Base-by-base conservation (phyloP, 495 filamentous ascomycete genomes). In the Neurospora terricola region DNA sequence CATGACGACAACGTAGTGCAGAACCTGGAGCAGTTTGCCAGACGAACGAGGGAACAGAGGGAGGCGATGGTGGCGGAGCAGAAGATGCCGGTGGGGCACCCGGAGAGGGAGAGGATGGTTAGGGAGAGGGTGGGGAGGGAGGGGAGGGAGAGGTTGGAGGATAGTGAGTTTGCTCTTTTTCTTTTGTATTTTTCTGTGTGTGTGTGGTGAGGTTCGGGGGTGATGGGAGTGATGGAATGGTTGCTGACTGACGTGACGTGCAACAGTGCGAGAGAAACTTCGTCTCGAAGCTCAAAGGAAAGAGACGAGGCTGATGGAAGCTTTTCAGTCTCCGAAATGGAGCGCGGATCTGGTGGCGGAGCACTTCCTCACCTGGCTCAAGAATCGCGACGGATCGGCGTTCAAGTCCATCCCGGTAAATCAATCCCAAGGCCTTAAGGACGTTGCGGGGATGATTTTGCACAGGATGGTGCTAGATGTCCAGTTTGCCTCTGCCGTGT, bases 321-420 rank as follows among this genome's bases (percentile, higher is more conserved):
- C 89, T 1, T 75, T 90, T 48, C 84, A 87, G 72, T 87, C 84
- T 73, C 86, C 85, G 16, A 86, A 86, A 75, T 86, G 90, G 81
- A 84, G 87, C 16, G 82, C 84, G 16, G 81, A 77, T 40, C 79
- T 85, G 1, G 85, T 90, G 39, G 86, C 86, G 4, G 81, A 85
- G 72, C 84, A 86, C 54, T 80, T 80, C 43, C 78, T 88, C 5
- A 76, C 76, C 7, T 88, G 85, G 82, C 79, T 90, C 30, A 80
- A 82, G 70, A 77, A 78, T 36, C 81, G 76, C 6, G 69, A 79
- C 12, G 69, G 82, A 16, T 59, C 54, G 8, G 54, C 72, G 21
- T 48, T 21, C 43, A 48, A 48, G 43, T 21, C 43, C n/a, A 9
- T 48, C 43, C 18, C 43, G 16, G n/a, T 48, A 21, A 3, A 48